phyloP scores from a whole-genome alignment of 2,329 filamentous ascomycete genomes.

The Zelopaecilomyces penicillatus region DNA sequence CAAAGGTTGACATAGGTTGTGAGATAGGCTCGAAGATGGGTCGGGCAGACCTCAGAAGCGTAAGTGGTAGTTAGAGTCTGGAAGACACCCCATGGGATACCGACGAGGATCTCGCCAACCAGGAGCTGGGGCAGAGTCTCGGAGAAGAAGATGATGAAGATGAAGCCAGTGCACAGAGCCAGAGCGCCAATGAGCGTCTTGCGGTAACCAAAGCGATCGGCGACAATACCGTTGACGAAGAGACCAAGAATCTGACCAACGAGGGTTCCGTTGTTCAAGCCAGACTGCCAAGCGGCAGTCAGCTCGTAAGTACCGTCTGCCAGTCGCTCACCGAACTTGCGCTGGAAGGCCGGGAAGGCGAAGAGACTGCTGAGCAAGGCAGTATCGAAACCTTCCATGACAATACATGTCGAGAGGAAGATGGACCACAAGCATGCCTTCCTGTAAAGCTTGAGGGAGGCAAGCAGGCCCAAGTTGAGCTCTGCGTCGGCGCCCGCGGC shows the following conservation, averaged over 20 bases:
- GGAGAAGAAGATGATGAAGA: slow-evolving; percentile 42
- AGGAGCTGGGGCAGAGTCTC: slow-evolving; percentile 32
- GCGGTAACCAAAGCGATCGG: slow-evolving; percentile 38
- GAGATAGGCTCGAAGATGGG: slow-evolving; percentile 39
- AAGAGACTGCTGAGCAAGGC: slow-evolving; percentile 33
- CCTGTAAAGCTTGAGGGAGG: slow-evolving; percentile 32
- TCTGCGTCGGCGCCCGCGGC: slow-evolving; percentile 23
- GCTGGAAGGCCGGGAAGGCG: slow-evolving; percentile 30
- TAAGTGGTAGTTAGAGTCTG: slow-evolving; percentile 40
- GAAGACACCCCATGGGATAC: slow-evolving; percentile 39
- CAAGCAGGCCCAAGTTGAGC: slow-evolving; percentile 22
- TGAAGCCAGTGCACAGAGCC: slow-evolving; percentile 29
- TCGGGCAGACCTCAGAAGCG: slow-evolving; percentile 38
- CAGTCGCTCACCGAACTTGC: slow-evolving; percentile 29
- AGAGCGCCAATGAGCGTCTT: slow-evolving; percentile 39
- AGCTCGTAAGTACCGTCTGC: slow-evolving; percentile 35
- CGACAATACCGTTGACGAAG: slow-evolving; percentile 38
- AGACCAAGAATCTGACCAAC: slow-evolving; percentile 44
- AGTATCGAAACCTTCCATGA: slow-evolving; percentile 35
- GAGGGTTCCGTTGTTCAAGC: slow-evolving; percentile 38
- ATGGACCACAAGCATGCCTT: slow-evolving; percentile 30
- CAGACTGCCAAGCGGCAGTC: slow-evolving; percentile 44
- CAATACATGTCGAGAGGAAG: slow-evolving; percentile 28
- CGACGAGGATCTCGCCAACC: slow-evolving; percentile 37
- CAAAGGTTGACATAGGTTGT: slow-evolving; percentile 42